These are phyloP conservation scores for Nitzschia inconspicua DNA, from an alignment of 108 stramenopile species.

Conservation along the genomic window DNA sequence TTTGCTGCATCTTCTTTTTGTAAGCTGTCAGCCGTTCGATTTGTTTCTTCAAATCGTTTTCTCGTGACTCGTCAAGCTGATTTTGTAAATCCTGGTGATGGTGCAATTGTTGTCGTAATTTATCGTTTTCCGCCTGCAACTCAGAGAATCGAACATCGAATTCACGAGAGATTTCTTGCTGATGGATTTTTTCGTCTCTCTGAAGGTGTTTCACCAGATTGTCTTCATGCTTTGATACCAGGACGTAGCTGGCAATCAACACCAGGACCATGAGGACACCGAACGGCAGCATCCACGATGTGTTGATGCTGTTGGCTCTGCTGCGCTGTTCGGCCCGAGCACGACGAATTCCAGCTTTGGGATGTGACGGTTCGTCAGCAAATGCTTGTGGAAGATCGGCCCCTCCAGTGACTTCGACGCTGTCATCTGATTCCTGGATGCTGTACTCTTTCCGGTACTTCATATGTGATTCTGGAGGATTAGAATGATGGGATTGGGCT, in stretches of 20 bases:
- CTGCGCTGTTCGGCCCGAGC: neutral
- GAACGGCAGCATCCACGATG: constrained; percentile 15
- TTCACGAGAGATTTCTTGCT: constrained; percentile 17
- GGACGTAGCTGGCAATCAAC: constrained; percentile 5
- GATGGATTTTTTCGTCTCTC: constrained; percentile 11
- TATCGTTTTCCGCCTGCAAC: constrained; percentile 16
- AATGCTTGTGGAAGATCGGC: constrained; percentile 12
- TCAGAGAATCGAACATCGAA: constrained; percentile 16
- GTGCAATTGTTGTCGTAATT: neutral
- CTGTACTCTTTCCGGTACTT: no score
- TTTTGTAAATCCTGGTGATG: neutral
- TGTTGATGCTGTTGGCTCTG: neutral
- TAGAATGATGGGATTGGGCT: no score
- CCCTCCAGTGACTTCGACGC: no score
- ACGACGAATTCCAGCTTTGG: no score
- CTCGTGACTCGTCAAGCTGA: neutral
- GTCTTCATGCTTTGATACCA: constrained; percentile 18
- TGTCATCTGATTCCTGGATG: no score
- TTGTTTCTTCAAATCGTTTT: constrained; percentile 1
- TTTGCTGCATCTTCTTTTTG: constrained; percentile 17
- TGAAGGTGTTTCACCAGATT: constrained; percentile 11
- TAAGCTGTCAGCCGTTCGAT: constrained; percentile 2
- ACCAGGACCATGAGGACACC: constrained; percentile 7
- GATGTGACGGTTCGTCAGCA: neutral
- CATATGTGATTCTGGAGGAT: no score